These are phyloP conservation scores for Avena eriantha DNA, from an alignment of 176 grass and related monocot species.

Conservation along the genomic window DNA sequence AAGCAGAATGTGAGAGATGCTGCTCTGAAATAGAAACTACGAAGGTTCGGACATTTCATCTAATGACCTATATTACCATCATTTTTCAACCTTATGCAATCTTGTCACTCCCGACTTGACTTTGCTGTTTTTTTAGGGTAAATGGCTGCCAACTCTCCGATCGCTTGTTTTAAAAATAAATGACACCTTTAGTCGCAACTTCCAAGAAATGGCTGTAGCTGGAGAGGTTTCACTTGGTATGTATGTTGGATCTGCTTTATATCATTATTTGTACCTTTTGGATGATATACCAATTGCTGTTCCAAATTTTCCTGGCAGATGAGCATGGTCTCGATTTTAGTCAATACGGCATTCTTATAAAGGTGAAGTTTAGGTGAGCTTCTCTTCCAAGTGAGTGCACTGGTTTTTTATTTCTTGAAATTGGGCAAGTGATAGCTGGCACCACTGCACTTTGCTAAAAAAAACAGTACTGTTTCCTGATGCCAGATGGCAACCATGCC, in stretches of 20 bases:
- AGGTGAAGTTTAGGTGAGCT: constrained; percentile 94
- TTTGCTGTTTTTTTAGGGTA: constrained; percentile 59
- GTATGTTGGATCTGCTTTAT: constrained; percentile 11
- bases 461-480: not conserved
- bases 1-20: constrained; percentile 55
- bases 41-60: constrained; percentile 60
- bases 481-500: constrained; percentile 9
- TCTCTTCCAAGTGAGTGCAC: constrained; percentile 21
- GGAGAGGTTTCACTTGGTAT: constrained; percentile 96
- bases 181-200: constrained; percentile 84
- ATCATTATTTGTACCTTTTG: constrained; percentile 16
- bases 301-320: constrained; percentile 64
- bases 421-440: constrained; percentile 3
- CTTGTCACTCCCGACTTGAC: constrained; percentile 4
- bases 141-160: constrained; percentile 86
- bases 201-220: constrained; percentile 99
- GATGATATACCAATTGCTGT: not conserved
- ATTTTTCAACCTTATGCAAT: constrained; percentile 23
- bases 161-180: constrained; percentile 91
- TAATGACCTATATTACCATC: constrained; percentile 1
- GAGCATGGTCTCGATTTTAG: constrained; percentile 87
- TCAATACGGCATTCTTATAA: constrained; percentile 91
- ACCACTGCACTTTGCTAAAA: not conserved
- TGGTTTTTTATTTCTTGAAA: constrained; percentile 35
- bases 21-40: constrained; percentile 70